Percentiles rank a stretch among this genome's conserved stretches.
These are phyloP conservation scores for Aleurites moluccanus DNA, from an alignment of 441 rosid genomes.

Conservation along the genomic window DNA sequence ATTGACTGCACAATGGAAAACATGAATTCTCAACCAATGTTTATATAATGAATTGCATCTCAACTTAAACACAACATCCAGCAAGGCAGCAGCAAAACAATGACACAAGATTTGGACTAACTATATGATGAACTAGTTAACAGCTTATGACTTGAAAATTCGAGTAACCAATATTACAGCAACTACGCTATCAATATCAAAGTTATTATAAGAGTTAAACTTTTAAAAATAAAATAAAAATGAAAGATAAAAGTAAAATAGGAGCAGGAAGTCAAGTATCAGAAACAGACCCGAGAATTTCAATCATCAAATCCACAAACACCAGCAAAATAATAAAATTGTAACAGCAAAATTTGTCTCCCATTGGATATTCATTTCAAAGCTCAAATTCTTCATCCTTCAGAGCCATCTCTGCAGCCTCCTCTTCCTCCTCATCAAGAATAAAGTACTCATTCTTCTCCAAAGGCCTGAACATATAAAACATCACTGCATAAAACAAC, in stretches of 20 bases:
- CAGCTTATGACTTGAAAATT: constrained; percentile 9
- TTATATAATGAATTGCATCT: neutral
- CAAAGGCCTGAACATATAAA: constrained; percentile 91
- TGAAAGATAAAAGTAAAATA: constrained; percentile 3
- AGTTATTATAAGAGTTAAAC: constrained; percentile 25
- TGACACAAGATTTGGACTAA: neutral
- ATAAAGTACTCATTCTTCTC: constrained; percentile 86
- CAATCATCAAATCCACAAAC: neutral
- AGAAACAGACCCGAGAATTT: constrained; percentile 21
- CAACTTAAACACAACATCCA: neutral
- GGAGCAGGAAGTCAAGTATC: constrained; percentile 13
- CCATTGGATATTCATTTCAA: constrained; percentile 32
- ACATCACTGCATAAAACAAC: constrained; percentile 67
- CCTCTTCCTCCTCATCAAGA: constrained; percentile 92
- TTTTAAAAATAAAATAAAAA: constrained; percentile 7
- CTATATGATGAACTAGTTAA: constrained; percentile 18
- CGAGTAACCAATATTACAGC: constrained; percentile 19
- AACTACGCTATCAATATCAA: constrained; percentile 17
- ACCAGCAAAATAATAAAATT: constrained; percentile 6
- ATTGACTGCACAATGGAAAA: neutral
- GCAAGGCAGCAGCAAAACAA: constrained; percentile 1
- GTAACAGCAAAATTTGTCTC: neutral
- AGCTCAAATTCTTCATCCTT: constrained; percentile 93
- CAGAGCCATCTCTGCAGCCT: constrained; percentile 82
- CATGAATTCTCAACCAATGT: neutral